Base-by-base conservation (phyloP, 1,139 yeast genomes). In the Yamadazyma mexicana region DNA sequence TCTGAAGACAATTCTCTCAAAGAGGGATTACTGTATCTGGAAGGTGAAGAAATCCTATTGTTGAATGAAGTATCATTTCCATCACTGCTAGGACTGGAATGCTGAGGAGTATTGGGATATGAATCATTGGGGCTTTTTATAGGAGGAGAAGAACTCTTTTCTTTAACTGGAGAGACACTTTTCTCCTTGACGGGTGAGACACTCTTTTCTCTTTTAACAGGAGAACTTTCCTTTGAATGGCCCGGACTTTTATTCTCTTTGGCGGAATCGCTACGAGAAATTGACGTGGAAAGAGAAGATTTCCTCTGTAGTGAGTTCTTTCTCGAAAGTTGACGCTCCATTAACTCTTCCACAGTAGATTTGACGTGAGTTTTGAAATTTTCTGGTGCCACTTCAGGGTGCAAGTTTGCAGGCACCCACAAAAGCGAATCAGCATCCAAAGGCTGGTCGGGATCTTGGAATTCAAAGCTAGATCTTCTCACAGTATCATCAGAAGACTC, bases 321-420 rank as follows among this genome's bases (percentile, higher is more conserved):
- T 35, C 55, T 52, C 31, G 53, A 44, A 63, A 64, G 38, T 59
- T 61, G 55, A 11, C 52, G 70, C 43, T 78, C 78, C 53, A 81
- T 74, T 45, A 88, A 73, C 54, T 85, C 95, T 46, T 86, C 84
- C 15, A 89, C 82, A 17, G 92, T 85, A 37, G 80, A 75, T 52
- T 85, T 86, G 29, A 92, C 87, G 62, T 88, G 89, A 46, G 81
- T 77, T 50, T 84, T 77, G 74, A 89, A 92, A 52, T 87, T 88
- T 52, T 87, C 95, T 1, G 98, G 98, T 27, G 95, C 91, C 14
- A 92, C 79, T 54, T 86, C 92, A 1, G 98, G 98, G 58, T 92
- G 98, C 35, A 88, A 75, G 47, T 81, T 82, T 1, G 98, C 98
- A 0, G 98, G 97, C 1, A 92, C 97, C 98, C 98, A 91, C 37